Evolutionary conservation across 768 basidiomycete genomes (phyloP), one percentile per base, ranked within the genome.

Genomic region (Solioccasus polychromus): DNA sequence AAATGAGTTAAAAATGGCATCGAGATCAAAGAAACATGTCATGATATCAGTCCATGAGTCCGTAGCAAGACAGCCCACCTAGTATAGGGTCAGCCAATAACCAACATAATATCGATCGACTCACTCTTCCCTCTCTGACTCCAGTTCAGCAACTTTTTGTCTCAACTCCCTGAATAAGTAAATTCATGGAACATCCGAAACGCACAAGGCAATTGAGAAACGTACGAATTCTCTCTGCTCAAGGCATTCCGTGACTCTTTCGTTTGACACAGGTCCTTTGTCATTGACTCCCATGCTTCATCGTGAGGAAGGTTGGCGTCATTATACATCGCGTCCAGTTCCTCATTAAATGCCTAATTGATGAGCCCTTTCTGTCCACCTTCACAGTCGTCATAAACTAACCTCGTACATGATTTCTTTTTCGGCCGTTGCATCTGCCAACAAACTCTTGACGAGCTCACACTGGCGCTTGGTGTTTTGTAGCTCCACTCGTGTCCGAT

Each of bases 371-470:
- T n/a, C 24, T 29, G 1, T 28, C 35, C 15, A 32, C 34, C 1
- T 14, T 53, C 44, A 18, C 20, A 23, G 22, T 22, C n/a, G 26
- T 25, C 20, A n/a, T 17, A 7, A 19, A 60, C 76, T 57, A 32
- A 92, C 92, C 74, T 92, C 88, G 53, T 93, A 94, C 78, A 95
- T 86, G 62, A 92, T 88, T 58, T 93, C 89, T 66, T 94, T 88
- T 71, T 96, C 93, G 2, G 82, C 76, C 8, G 85, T 87, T 25
- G 82, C 79, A 57, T 94, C 88, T 15, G 77, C 74, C 12, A 92
- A 72, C 23, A 93, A 73, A 53, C 79, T 80, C 64, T 89, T 89
- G 4, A 92, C 79, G 23, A 92, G 69, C 54, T 88, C 89, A 50
- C 82, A 84, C 62, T 90, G 87, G 15, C 87, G 77, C 52, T 78